phyloP scores from a whole-genome alignment of 345 rosid species.

The Cochlearia excelsa region DNA sequence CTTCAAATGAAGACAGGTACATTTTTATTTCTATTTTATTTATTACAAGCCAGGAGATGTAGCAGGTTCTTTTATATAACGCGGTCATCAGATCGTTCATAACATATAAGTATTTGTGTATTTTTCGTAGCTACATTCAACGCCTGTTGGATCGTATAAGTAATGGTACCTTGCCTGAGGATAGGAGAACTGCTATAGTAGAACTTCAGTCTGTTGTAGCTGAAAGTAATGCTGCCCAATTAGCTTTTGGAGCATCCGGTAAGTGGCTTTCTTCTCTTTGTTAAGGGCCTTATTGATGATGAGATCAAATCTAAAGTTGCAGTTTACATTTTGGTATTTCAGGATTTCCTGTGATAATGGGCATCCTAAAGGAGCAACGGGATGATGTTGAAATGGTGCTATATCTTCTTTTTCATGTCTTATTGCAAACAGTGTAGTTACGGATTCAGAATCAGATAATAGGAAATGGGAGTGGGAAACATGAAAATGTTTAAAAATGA shows the following conservation, averaged over 20 bases:
- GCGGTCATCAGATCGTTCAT: no score
- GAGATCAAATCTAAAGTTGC: background rate
- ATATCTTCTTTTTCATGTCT: constrained; percentile 17
- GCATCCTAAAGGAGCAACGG: constrained; percentile 79
- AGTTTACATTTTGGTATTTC: constrained; percentile 32
- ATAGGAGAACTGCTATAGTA: constrained; percentile 76
- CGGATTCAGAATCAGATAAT: constrained; percentile 1
- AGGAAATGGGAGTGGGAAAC: constrained; percentile 16
- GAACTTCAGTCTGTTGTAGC: constrained; percentile 93
- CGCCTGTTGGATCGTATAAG: constrained; percentile 88
- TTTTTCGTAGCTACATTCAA: constrained; percentile 62
- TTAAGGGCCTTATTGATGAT: background rate
- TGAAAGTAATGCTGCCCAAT: constrained; percentile 79
- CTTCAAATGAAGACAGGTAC: constrained; percentile 78
- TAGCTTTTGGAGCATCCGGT: constrained; percentile 95
- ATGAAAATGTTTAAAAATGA: background rate
- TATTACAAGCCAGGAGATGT: background rate
- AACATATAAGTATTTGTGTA: no score
- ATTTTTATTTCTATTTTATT: background rate
- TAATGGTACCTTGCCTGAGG: constrained; percentile 81
- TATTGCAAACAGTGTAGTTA: background rate
- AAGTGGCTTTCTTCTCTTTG: constrained; percentile 21
- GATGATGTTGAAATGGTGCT: constrained; percentile 91
- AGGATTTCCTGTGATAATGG: constrained; percentile 91
- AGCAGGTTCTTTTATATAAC: background rate